Percentiles rank a stretch among this genome's conserved stretches.
phyloP scores from a whole-genome alignment of 495 filamentous ascomycete genomes.

The Cercophora newfieldiana region DNA sequence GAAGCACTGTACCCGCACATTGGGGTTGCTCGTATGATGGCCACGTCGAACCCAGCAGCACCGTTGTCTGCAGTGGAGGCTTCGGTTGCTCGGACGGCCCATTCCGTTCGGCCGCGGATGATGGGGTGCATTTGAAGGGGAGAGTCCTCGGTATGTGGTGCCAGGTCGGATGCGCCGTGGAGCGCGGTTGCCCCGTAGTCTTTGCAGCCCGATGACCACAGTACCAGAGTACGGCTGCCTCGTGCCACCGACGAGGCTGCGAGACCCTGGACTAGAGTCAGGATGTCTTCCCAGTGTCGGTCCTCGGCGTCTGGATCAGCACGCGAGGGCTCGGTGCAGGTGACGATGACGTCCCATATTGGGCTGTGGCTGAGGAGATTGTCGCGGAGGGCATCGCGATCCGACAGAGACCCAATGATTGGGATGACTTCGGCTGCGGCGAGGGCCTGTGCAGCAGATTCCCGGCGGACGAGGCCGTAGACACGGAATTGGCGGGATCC shows the following conservation, averaged over 20 bases:
- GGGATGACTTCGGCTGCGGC: slow-evolving; percentile 12
- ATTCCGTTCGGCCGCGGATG: not conserved
- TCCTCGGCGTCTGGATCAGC: not conserved
- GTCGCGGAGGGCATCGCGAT: not conserved
- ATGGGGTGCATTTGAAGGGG: not conserved
- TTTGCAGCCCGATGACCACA: slow-evolving; percentile 45
- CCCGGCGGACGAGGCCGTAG: slow-evolving; percentile 15
- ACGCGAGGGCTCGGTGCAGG: slow-evolving; percentile 8
- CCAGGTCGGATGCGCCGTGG: slow-evolving; percentile 19
- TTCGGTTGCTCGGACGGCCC: not conserved
- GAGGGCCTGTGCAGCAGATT: slow-evolving; percentile 3
- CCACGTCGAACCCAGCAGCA: slow-evolving; percentile 36
- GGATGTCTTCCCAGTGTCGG: slow-evolving; percentile 11
- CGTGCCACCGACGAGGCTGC: not conserved
- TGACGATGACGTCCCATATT: slow-evolving; percentile 17
- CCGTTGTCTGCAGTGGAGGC: not conserved
- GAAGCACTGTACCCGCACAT: slow-evolving; percentile 41
- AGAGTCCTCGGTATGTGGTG: not conserved
- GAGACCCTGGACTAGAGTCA: not conserved
- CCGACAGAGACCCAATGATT: slow-evolving; percentile 10
- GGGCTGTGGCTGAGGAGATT: not conserved
- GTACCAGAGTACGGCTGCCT: slow-evolving; percentile 36
- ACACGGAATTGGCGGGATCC: slow-evolving; percentile 3
- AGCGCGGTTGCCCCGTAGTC: slow-evolving; percentile 43
- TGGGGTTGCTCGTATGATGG: slow-evolving; percentile 40